Percentiles rank a stretch among this genome's conserved stretches.
Evolutionary conservation across 768 basidiomycete genomes (phyloP).

Genomic region (Tulasnella sp.): DNA sequence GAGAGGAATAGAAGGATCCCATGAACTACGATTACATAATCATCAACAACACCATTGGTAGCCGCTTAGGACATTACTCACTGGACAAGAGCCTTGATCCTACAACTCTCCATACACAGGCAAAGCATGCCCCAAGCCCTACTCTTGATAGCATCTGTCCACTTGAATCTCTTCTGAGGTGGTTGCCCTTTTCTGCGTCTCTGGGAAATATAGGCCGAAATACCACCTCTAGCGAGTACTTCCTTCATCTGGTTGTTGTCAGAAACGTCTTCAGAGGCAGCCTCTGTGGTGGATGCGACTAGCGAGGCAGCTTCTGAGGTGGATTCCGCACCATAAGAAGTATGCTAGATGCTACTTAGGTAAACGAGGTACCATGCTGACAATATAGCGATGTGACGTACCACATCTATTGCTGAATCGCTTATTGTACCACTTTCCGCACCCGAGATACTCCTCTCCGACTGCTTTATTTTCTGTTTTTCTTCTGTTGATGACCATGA

Average conservation of each 20-base stretch:
- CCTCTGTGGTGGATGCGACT: no score
- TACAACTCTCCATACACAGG: conserved; percentile 71
- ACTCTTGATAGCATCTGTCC: conserved; percentile 70
- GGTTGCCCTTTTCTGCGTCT: conserved; percentile 21
- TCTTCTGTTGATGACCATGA: conserved; percentile 36
- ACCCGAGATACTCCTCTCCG: conserved; percentile 28
- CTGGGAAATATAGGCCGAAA: no score
- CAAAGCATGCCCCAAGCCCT: conserved; percentile 70
- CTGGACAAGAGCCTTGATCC: conserved; percentile 31
- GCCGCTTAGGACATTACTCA: conserved; percentile 16
- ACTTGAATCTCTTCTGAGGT: conserved; percentile 60
- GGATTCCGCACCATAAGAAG: conserved; percentile 15
- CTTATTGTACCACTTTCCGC: conserved; percentile 19
- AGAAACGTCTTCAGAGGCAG: no score
- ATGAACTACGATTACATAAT: neutral
- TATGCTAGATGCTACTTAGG: no score
- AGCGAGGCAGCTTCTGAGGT: conserved; percentile 4
- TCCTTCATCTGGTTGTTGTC: no score
- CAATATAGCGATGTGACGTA: conserved; percentile 2
- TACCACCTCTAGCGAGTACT: no score
- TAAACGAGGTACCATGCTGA: no score
- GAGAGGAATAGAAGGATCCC: conserved; percentile 21
- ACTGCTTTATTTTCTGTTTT: conserved; percentile 26
- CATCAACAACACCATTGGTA: no score
- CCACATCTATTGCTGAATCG: neutral